Evolutionary conservation across 2,329 filamentous ascomycete genomes (phyloP), one percentile per base, ranked within the genome.

Genomic region (Monosporascus sp.): DNA sequence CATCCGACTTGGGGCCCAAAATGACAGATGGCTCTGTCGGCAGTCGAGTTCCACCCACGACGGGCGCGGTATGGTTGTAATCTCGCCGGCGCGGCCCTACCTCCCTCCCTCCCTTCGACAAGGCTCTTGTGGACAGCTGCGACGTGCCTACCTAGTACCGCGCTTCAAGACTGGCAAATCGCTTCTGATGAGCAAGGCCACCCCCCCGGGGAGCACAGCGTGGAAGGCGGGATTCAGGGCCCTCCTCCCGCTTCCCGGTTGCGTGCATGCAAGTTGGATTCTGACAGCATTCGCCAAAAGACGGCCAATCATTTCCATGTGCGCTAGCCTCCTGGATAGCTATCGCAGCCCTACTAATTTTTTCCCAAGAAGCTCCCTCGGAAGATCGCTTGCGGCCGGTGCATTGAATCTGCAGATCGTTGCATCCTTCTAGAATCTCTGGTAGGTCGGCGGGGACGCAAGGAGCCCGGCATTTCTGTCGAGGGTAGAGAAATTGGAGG

Each of bases 341-440:
- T 48, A 52, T 57, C 48, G 52, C 51, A 65, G 64, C 63, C 63
- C 63, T 65, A 60, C 60, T 63, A 59, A 60, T 60, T 58, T 60
- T 50, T 51, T 56, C 52, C 54, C 56, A 9, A 34, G 55, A 59
- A 58, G 57, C 61, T 60, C 50, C 57, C 52, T 56, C 53, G 59
- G 57, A 57, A 54, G 49, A 43, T 56, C 54, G 53, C 54, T 58
- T 58, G 56, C 60, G 53, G 40, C 58, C 53, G 61, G 59, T 57
- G 56, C 54, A 57, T 55, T 55, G 51, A 31, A 40, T 54, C 58
- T 63, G 56, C 59, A 57, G 49, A 50, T 53, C 51, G 51, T 60
- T 55, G 52, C 54, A 49, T 48, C 40, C 59, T 67, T 67, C 64
- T 66, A 67, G 64, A 66, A 66, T 53, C 49, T 57, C 50, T 54